Evolutionary conservation across 345 rosid species (phyloP).

Genomic region (Durio zibethinus): DNA sequence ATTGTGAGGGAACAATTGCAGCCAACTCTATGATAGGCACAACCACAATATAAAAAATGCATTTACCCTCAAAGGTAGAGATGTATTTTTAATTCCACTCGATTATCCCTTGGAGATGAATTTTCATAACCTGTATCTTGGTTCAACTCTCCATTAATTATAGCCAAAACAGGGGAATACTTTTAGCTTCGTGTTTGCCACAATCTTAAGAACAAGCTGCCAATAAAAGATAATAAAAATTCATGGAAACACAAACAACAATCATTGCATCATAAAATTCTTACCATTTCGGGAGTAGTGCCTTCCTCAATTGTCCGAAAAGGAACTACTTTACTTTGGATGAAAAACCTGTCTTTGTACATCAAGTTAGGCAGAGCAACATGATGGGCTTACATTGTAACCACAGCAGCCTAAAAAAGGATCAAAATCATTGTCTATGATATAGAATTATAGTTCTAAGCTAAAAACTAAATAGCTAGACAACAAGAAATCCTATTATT

Average conservation of each 20-base stretch:
- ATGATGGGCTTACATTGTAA: slow-evolving; percentile 51
- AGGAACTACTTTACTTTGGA: slow-evolving; percentile 49
- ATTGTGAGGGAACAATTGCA: background rate
- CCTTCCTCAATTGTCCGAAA: slow-evolving; percentile 38
- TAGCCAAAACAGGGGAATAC: slow-evolving; percentile 40
- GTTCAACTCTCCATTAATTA: slow-evolving; percentile 32
- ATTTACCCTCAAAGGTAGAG: slow-evolving; percentile 37
- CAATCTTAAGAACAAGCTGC: slow-evolving; percentile 45
- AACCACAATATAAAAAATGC: no score
- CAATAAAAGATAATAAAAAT: background rate
- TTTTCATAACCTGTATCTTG: slow-evolving; percentile 30
- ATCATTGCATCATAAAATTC: background rate
- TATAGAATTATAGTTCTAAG: background rate
- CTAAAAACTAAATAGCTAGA: background rate
- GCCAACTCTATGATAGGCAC: background rate
- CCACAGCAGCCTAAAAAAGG: slow-evolving; percentile 24
- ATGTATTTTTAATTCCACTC: slow-evolving; percentile 41
- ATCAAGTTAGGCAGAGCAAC: slow-evolving; percentile 44
- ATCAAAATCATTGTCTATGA: background rate
- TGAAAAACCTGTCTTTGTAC: slow-evolving; percentile 58
- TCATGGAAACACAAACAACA: background rate
- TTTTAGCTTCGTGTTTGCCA: slow-evolving; percentile 39
- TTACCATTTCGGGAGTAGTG: slow-evolving; percentile 38
- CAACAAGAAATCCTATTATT: background rate
- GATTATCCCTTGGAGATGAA: slow-evolving; percentile 14